These are phyloP conservation scores for Pseudopyrenochaeta lycopersici DNA, from an alignment of 2,329 filamentous ascomycete species.

Conservation along the genomic window DNA sequence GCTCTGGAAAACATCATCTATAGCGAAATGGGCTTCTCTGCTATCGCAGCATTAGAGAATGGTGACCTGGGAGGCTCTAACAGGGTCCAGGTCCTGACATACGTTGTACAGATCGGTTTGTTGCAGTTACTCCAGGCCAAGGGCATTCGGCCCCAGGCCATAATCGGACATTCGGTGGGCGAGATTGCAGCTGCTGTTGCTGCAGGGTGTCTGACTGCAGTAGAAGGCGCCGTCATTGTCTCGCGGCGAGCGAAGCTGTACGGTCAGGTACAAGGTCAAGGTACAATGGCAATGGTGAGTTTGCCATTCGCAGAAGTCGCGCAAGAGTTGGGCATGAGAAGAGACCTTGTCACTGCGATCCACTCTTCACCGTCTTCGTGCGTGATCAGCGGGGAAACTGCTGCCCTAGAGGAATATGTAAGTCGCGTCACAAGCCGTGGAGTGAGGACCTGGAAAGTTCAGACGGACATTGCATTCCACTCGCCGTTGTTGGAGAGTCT, in stretches of 20 bases:
- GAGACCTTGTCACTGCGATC: constrained; percentile 43
- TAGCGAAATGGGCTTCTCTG: constrained; percentile 24
- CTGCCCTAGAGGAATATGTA: neutral
- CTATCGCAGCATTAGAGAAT: constrained; percentile 12
- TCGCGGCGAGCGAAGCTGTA: constrained; percentile 27
- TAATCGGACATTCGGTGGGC: constrained; percentile 38
- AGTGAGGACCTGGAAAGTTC: constrained; percentile 30
- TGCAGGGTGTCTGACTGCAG: constrained; percentile 39
- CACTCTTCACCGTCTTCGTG: constrained; percentile 47
- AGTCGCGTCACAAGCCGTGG: neutral
- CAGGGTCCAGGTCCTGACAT: constrained; percentile 45
- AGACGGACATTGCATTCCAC: constrained; percentile 54
- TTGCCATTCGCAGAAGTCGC: constrained; percentile 34
- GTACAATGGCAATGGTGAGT: constrained; percentile 43
- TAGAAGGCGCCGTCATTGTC: constrained; percentile 42
- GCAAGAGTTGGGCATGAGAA: constrained; percentile 24
- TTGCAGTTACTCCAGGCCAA: constrained; percentile 26
- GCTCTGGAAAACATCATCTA: constrained; percentile 13
- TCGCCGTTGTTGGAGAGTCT: constrained; percentile 45
- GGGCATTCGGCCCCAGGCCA: constrained; percentile 14
- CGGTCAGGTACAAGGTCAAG: constrained; percentile 33
- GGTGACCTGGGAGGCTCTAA: constrained; percentile 28
- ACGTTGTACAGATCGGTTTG: constrained; percentile 41
- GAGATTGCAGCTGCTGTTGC: constrained; percentile 49
- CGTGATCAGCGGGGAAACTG: constrained; percentile 39